Evolutionary conservation across 148 eudicot species (phyloP).

Genomic region (Diospyros kaki): DNA sequence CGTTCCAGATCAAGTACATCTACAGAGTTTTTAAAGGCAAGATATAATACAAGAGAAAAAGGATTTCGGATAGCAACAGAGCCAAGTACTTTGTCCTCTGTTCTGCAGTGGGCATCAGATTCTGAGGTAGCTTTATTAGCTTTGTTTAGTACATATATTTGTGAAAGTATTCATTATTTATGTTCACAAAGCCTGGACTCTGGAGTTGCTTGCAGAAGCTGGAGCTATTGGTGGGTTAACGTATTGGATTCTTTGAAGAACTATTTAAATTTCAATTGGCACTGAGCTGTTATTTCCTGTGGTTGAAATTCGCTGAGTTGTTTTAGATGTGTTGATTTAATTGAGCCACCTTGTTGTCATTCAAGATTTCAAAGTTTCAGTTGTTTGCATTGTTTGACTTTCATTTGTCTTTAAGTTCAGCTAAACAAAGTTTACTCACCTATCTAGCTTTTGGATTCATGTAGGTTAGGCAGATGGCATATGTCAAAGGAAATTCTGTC

Average conservation of each 20-base stretch:
- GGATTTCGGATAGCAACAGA: conserved; percentile 73
- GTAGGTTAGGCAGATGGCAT: conserved; percentile 89
- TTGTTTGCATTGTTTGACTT: not conserved
- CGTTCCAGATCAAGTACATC: conserved; percentile 37
- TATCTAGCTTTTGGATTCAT: conserved; percentile 5
- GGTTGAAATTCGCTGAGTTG: not conserved
- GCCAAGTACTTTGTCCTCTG: conserved; percentile 52
- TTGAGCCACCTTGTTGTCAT: not conserved
- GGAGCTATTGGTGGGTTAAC: not conserved
- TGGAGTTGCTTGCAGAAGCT: not conserved
- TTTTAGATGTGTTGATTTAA: not conserved
- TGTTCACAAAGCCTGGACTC: not conserved
- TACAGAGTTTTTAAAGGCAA: conserved; percentile 23
- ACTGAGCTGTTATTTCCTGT: not conserved
- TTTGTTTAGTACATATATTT: not conserved
- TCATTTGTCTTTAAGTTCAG: not conserved
- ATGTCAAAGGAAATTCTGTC: conserved; percentile 67
- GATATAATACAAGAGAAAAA: conserved; percentile 42
- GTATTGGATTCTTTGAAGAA: not conserved
- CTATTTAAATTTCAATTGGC: not conserved
- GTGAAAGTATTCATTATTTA: not conserved
- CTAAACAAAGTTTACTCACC: not conserved
- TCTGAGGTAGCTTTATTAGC: conserved; percentile 55
- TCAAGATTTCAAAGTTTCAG: not conserved
- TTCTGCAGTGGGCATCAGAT: conserved; percentile 75